Evolutionary conservation across 176 grass and related monocot species (phyloP).

Genomic region (Hordeum marinum): DNA sequence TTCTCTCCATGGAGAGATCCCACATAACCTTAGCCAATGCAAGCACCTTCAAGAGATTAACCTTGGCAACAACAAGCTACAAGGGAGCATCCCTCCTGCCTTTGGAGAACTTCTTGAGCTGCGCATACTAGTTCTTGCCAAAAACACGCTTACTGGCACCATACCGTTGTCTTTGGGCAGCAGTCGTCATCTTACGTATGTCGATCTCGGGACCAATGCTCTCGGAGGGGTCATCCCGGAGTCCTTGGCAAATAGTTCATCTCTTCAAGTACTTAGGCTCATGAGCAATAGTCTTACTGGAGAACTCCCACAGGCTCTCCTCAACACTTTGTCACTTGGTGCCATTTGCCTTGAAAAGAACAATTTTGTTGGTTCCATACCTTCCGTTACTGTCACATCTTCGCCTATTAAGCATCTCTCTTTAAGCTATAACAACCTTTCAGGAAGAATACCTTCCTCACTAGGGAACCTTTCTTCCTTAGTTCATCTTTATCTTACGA

Average conservation of each 20-base stretch:
- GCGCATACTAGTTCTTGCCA: constrained; percentile 12
- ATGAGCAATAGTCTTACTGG: constrained; percentile 43
- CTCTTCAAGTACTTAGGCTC: constrained; percentile 40
- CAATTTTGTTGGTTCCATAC: constrained; percentile 13
- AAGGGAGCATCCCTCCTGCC: constrained; percentile 39
- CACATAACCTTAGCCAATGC: constrained; percentile 21
- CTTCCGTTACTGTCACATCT: not conserved
- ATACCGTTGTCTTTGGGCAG: constrained; percentile 38
- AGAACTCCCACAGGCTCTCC: constrained; percentile 36
- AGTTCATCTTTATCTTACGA: not conserved
- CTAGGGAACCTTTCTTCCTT: constrained; percentile 50
- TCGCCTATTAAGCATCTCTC: constrained; percentile 1
- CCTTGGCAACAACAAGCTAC: constrained; percentile 40
- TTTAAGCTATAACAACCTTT: constrained; percentile 25
- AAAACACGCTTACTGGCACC: constrained; percentile 14
- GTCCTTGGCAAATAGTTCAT: constrained; percentile 38
- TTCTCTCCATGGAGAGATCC: constrained; percentile 27
- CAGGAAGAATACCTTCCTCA: constrained; percentile 43
- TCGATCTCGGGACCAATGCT: constrained; percentile 39
- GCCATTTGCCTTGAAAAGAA: constrained; percentile 12
- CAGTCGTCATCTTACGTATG: not conserved
- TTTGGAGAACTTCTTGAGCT: constrained; percentile 33
- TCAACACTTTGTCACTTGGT: constrained; percentile 28
- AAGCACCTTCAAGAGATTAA: constrained; percentile 23
- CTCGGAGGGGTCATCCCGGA: constrained; percentile 39